These are phyloP conservation scores for Prillingera fragicola DNA, from an alignment of 1,284 basidiomycete species.

Conservation along the genomic window DNA sequence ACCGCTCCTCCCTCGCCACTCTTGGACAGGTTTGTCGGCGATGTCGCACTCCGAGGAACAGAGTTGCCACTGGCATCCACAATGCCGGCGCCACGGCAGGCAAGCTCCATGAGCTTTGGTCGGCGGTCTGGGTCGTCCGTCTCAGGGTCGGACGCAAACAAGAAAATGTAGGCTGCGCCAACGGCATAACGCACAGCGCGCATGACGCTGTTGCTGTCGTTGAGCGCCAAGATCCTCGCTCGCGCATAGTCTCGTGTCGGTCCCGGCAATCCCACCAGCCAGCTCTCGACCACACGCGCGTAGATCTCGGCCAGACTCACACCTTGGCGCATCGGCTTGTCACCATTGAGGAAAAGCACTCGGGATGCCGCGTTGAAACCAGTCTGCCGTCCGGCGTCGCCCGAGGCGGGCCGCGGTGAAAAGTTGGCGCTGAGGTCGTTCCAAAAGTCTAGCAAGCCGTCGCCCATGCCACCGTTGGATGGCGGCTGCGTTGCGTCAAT, in stretches of 20 bases:
- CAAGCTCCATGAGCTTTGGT: constrained; percentile 27
- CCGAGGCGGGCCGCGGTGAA: not conserved
- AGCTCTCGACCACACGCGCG: constrained; percentile 28
- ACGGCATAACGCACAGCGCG: constrained; percentile 28
- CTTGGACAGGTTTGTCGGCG: not conserved
- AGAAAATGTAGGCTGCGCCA: constrained; percentile 29
- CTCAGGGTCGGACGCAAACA: constrained; percentile 17
- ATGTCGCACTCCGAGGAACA: not conserved
- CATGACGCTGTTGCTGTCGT: constrained; percentile 26
- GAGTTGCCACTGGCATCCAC: constrained; percentile 1
- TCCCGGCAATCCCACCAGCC: constrained; percentile 28
- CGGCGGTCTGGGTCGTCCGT: constrained; percentile 6
- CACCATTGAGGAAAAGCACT: constrained; percentile 17
- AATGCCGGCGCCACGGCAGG: constrained; percentile 21
- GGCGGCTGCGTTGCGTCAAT: constrained; percentile 10
- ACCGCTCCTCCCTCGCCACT: not conserved
- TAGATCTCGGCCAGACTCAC: constrained; percentile 30
- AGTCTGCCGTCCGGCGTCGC: not conserved
- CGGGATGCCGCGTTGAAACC: constrained; percentile 8
- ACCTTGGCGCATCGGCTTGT: constrained; percentile 24
- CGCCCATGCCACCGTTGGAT: constrained; percentile 8
- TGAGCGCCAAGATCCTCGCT: constrained; percentile 23
- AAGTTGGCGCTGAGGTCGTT: constrained; percentile 12
- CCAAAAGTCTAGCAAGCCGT: constrained; percentile 14
- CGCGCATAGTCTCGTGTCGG: constrained; percentile 23